Conservation (phyloP, 1,284 basidiomycete species). For the Ustilago sp. region DNA sequence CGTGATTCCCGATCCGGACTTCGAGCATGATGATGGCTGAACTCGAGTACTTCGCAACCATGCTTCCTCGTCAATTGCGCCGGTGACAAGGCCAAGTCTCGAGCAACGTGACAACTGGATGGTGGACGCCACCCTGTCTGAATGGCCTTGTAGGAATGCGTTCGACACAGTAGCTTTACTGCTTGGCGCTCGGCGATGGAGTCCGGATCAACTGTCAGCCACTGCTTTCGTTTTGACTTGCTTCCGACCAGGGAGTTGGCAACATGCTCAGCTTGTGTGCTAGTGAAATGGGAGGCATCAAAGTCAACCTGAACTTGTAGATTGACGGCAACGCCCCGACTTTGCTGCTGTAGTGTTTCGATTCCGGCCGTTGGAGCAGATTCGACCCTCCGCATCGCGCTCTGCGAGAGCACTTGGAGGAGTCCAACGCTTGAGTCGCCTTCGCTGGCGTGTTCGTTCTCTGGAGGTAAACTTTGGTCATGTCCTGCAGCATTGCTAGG, state of each 20-base stretch:
- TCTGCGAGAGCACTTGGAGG: slow-evolving; percentile 42
- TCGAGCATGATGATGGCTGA: slow-evolving; percentile 4
- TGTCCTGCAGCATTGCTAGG: neutral
- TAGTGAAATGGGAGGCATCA: slow-evolving; percentile 6
- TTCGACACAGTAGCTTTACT: too few relatives aligned
- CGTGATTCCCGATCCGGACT: fast-evolving
- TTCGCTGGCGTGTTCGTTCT: slow-evolving; percentile 9
- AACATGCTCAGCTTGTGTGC: slow-evolving; percentile 11
- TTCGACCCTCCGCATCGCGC: slow-evolving; percentile 23
- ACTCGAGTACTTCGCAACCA: neutral
- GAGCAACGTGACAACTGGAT: slow-evolving; percentile 3
- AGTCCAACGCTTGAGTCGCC: slow-evolving; percentile 21
- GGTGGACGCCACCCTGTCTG: slow-evolving; percentile 10
- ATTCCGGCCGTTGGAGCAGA: neutral
- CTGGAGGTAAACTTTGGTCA: neutral
- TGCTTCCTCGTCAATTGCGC: slow-evolving; percentile 8
- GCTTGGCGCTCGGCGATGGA: too few relatives aligned
- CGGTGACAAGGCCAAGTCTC: slow-evolving; percentile 15
- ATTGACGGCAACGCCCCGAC: neutral
- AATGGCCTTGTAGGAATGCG: neutral
- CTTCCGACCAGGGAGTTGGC: slow-evolving; percentile 8
- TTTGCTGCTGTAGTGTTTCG: neutral
- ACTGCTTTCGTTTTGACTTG: neutral
- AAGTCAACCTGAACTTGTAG: slow-evolving; percentile 22
- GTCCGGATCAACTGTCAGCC: slow-evolving; percentile 21